Evolutionary conservation across 768 basidiomycete genomes (phyloP).

Genomic region (Suillus occidentalis): DNA sequence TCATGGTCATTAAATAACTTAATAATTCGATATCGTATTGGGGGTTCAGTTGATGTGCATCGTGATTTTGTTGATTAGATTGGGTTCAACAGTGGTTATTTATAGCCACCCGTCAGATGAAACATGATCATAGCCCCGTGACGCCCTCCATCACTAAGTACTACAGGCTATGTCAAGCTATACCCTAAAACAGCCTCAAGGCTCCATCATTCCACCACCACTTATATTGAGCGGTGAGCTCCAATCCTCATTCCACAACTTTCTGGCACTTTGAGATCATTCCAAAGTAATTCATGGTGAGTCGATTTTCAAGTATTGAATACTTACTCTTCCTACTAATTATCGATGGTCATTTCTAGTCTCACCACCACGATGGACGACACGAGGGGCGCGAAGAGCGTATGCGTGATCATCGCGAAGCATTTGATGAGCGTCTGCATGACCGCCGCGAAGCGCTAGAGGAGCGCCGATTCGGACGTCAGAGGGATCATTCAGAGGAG

Average conservation of each 20-base stretch:
- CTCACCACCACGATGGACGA: neutral
- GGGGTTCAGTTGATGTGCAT: neutral
- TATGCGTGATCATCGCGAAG: conserved; percentile 6
- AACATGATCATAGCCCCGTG: neutral
- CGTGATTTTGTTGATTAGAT: too few relatives aligned
- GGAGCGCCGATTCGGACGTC: conserved; percentile 4
- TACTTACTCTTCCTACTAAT: neutral
- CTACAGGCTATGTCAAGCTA: neutral
- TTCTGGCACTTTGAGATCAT: neutral
- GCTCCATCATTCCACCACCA: neutral
- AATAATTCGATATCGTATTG: neutral
- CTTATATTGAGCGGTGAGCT: neutral
- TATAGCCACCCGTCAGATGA: neutral
- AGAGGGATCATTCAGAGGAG: conserved; percentile 4
- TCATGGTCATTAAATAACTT: neutral
- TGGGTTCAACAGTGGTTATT: too few relatives aligned
- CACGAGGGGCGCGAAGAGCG: conserved; percentile 14
- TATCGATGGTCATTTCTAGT: neutral
- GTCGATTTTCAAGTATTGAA: neutral
- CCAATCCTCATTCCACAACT: neutral
- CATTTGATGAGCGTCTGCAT: conserved; percentile 8
- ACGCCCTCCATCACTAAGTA: neutral
- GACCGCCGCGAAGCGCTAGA: conserved; percentile 1
- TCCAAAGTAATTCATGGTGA: neutral
- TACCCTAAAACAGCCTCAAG: neutral